Conservation (phyloP, 2,329 filamentous ascomycete genomes). For the Aureobasidium melanogenum region DNA sequence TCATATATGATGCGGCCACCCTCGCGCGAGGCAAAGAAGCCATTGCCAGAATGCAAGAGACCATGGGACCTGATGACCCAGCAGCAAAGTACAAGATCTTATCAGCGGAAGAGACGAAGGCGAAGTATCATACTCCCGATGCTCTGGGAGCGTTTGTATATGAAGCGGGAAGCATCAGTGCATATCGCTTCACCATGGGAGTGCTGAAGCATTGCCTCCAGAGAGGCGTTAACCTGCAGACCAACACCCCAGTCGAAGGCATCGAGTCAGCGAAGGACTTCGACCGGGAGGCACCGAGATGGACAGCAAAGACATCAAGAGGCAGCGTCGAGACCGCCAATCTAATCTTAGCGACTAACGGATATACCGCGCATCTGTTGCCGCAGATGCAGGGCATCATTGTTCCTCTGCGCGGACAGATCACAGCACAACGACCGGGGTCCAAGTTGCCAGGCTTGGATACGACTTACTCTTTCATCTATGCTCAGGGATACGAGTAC, state of each 20-base stretch:
- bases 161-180: slow-evolving; percentile 34
- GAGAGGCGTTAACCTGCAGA: slow-evolving; percentile 44
- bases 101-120: slow-evolving; percentile 32
- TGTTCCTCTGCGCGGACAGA: slow-evolving; percentile 33
- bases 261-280: slow-evolving; percentile 2
- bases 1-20: slow-evolving; percentile 44
- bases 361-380: slow-evolving; percentile 21
- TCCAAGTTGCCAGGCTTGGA: slow-evolving; percentile 31
- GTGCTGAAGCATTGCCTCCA: slow-evolving; percentile 38
- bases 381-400: slow-evolving; percentile 22
- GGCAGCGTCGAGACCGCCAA: slow-evolving; percentile 20
- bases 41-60: slow-evolving; percentile 37
- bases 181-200: slow-evolving; percentile 34
- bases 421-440: slow-evolving; percentile 30
- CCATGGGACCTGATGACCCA: slow-evolving; percentile 35
- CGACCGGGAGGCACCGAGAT: slow-evolving; percentile 8
- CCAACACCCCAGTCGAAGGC: slow-evolving; percentile 37
- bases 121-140: slow-evolving; percentile 28
- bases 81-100: slow-evolving; percentile 39
- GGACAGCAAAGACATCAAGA: slow-evolving; percentile 18
- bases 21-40: slow-evolving; percentile 32
- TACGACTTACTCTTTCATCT: slow-evolving; percentile 54
- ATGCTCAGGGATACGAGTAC: slow-evolving; percentile 55
- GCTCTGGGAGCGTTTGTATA: slow-evolving; percentile 43
- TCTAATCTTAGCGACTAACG: slow-evolving; percentile 23